These are phyloP conservation scores for Amphirosellinia nigrospora DNA, from an alignment of 495 filamentous ascomycete genomes.

Conservation along the genomic window DNA sequence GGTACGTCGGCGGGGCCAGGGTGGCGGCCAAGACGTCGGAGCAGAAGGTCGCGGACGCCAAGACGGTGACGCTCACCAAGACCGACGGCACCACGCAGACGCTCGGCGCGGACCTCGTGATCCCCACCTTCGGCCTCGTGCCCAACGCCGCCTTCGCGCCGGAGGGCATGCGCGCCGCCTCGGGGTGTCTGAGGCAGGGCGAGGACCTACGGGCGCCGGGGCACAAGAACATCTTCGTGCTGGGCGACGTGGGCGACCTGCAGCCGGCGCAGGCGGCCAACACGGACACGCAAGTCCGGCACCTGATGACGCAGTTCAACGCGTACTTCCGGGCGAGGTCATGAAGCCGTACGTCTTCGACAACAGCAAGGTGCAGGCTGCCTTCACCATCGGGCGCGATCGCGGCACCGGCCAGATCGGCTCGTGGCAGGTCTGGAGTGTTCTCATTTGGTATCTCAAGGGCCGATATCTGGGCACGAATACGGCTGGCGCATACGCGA, in stretches of 20 bases:
- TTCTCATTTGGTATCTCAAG: slow-evolving; percentile 56
- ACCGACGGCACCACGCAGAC: slow-evolving; percentile 33
- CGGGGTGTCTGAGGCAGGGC: slow-evolving; percentile 41
- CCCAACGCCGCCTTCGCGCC: slow-evolving; percentile 53
- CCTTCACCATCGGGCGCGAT: slow-evolving; percentile 40
- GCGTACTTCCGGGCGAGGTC: slow-evolving; percentile 28
- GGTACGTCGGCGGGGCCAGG: slow-evolving; percentile 24
- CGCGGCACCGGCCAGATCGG: slow-evolving; percentile 59
- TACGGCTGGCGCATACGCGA: slow-evolving; percentile 27
- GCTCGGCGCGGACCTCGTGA: slow-evolving; percentile 46
- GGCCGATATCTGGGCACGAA: slow-evolving; percentile 42
- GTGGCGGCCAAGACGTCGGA: slow-evolving; percentile 11
- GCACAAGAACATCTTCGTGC: slow-evolving; percentile 46
- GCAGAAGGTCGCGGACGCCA: slow-evolving; percentile 20
- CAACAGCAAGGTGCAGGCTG: slow-evolving; percentile 29
- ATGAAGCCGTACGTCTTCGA: slow-evolving; percentile 32
- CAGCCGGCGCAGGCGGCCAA: slow-evolving; percentile 33
- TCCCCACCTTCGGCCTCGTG: slow-evolving; percentile 50
- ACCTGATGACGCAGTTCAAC: slow-evolving; percentile 40
- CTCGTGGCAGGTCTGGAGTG: slow-evolving; percentile 48
- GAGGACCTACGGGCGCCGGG: slow-evolving; percentile 42
- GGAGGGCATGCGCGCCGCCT: slow-evolving; percentile 35
- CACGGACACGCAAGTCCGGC: slow-evolving; percentile 27
- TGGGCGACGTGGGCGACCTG: slow-evolving; percentile 48
- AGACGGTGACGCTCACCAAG: slow-evolving; percentile 31